Evolutionary conservation across 108 stramenopile genomes (phyloP), one percentile per base, ranked within the genome.

Genomic region (Pseudonitzschia multistriata): DNA sequence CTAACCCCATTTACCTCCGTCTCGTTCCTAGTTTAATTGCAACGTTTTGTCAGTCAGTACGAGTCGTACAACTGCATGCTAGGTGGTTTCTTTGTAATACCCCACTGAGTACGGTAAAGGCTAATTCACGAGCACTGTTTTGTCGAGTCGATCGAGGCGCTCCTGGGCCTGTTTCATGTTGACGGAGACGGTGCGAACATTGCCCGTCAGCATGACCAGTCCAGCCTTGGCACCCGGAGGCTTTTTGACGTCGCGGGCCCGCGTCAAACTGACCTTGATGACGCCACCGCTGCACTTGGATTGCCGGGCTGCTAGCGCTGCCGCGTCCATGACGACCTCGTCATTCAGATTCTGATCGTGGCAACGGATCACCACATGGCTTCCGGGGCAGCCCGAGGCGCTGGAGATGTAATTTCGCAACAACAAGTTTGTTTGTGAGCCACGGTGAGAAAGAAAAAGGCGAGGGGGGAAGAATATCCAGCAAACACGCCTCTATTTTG

Each of bases 211-310:
- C 53, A 83, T 81, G n/a, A 96, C 95, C 49, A 94, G 69, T 17
- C 95, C 95, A 22, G 92, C 74, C 57, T 93, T 91, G 14, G 95
- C 90, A 14, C 95, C 95, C 35, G 84, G 78, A 24, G 95, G 95
- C 65, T 96, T 96, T 52, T 84, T 85, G 55, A 96, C 84, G 79
- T 94, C 87, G 10, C 95, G 76, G 29, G 85, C 86, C 42, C 90
- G 67, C 19, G 85, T 87, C 85, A 96, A 67, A 49, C 87, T 86
- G 7, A 93, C 92, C 67, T 86, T 90, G 65, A 94, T 85, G 53
- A 82, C 79, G 39, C 71, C 75, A 6, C 90, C 90, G 13, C 63
- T 72, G 76, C 90, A 91, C 79, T 94, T 94, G 66, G 87, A 88
- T 65, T 94, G 89, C 42, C 87, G 76, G 35, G 93, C 93, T 1